These are phyloP conservation scores for Backusella morwellensis DNA, from an alignment of 192 early-diverging fungal species.

Conservation along the genomic window DNA sequence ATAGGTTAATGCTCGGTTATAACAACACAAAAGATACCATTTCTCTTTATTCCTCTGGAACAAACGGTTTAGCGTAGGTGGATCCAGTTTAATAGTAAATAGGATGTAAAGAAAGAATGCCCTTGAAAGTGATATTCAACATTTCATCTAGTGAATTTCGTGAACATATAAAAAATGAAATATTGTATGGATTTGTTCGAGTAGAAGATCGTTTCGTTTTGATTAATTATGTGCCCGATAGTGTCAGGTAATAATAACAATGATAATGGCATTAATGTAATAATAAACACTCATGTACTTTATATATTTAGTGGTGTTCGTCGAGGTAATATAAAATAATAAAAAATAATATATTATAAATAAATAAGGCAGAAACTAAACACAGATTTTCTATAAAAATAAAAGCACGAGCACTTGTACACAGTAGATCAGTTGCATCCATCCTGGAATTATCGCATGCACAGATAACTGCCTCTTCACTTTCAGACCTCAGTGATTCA, in stretches of 20 bases:
- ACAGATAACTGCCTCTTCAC: conserved; percentile 37
- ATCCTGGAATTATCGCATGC: conserved; percentile 51
- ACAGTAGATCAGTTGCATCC: conserved; percentile 58
- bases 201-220: conserved; percentile 56
- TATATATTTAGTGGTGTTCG: conserved; percentile 44
- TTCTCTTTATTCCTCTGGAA: conserved; percentile 55
- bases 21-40: conserved; percentile 59
- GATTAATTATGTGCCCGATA: conserved; percentile 57
- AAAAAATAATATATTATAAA: neutral
- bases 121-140: neutral
- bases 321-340: conserved; percentile 38
- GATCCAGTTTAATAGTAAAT: neutral
- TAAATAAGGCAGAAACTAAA: neutral
- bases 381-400: neutral
- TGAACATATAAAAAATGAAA: conserved; percentile 52
- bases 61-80: conserved; percentile 40
- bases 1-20: conserved; percentile 62
- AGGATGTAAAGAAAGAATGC: neutral
- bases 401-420: conserved; percentile 59
- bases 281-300: neutral
- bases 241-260: conserved; percentile 48
- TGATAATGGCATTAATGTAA: neutral
- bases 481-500: conserved; percentile 37
- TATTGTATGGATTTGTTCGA: conserved; percentile 58
- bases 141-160: conserved; percentile 44